phyloP scores from a whole-genome alignment of 805 yeast genomes.

The Lipomyces yamadae region DNA sequence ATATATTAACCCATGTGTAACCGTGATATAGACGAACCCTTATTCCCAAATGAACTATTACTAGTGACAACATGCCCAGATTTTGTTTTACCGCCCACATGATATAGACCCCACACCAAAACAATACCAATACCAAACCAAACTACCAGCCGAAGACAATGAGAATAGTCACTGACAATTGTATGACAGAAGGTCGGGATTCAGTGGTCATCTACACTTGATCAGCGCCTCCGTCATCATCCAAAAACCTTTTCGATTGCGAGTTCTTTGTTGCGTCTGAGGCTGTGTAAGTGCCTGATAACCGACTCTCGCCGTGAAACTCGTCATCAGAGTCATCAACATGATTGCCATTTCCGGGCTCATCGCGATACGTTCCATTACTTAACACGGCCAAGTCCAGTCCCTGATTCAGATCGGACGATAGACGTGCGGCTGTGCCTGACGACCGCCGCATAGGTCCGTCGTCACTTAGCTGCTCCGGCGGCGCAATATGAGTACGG shows the following conservation, averaged over 20 bases:
- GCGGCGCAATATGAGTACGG: conserved; percentile 18
- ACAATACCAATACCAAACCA: not conserved
- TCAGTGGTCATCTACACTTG: not conserved
- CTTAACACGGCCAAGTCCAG: not conserved
- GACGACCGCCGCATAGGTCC: conserved; percentile 21
- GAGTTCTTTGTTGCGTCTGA: not conserved
- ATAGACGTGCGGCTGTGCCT: not conserved
- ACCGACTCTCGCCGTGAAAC: not conserved
- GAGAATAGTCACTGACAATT: not conserved
- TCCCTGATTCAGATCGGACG: not conserved
- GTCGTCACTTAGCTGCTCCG: conserved; percentile 17
- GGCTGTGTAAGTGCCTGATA: too few species aligned
- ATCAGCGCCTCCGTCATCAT: not conserved
- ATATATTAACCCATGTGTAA: not conserved
- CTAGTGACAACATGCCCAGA: not conserved
- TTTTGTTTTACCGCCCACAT: not conserved
- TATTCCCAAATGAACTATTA: too few species aligned
- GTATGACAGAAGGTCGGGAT: not conserved
- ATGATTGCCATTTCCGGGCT: conserved; percentile 4
- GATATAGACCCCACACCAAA: not conserved
- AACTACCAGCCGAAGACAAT: not conserved
- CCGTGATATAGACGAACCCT: not conserved
- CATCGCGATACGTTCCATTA: not conserved
- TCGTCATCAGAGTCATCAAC: conserved; percentile 13
- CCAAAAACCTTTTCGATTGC: not conserved